Evolutionary conservation across 495 filamentous ascomycete species (phyloP).

Genomic region (Halenospora varia): DNA sequence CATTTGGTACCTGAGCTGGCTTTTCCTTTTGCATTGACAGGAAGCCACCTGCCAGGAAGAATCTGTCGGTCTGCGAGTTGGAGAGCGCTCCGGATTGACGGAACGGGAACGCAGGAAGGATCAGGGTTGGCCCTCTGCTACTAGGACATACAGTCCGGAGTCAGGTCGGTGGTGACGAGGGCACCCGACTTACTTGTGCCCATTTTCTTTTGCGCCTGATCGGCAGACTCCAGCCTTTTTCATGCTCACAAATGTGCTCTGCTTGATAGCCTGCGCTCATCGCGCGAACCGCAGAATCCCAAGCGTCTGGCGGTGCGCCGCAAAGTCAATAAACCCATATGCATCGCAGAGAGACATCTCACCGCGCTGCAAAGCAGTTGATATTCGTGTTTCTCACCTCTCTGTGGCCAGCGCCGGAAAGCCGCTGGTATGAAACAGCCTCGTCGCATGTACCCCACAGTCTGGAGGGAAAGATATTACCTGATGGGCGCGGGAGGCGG

Average conservation of each 20-base stretch:
- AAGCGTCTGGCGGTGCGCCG: not conserved
- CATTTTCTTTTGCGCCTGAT: not conserved
- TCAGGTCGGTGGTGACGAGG: no score
- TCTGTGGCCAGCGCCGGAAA: not conserved
- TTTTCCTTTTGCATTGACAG: not conserved
- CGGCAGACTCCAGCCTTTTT: not conserved
- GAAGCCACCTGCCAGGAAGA: not conserved
- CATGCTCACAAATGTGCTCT: no score
- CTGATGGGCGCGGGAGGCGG: constrained; percentile 6
- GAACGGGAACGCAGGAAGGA: not conserved
- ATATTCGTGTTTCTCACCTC: not conserved
- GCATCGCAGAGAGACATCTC: no score
- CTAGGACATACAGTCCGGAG: no score
- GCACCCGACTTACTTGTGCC: no score
- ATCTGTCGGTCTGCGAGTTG: not conserved
- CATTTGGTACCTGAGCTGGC: not conserved
- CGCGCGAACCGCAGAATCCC: not conserved
- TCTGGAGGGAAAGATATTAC: constrained; percentile 2
- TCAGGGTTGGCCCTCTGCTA: no score
- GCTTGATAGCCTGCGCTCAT: not conserved
- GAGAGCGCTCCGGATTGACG: not conserved
- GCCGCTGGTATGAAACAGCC: not conserved
- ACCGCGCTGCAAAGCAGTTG: not conserved
- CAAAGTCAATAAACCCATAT: not conserved
- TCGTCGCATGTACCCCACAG: constrained; percentile 15